Conservation (phyloP, 257 asterid species). For the Galeopsis tetrahit region DNA sequence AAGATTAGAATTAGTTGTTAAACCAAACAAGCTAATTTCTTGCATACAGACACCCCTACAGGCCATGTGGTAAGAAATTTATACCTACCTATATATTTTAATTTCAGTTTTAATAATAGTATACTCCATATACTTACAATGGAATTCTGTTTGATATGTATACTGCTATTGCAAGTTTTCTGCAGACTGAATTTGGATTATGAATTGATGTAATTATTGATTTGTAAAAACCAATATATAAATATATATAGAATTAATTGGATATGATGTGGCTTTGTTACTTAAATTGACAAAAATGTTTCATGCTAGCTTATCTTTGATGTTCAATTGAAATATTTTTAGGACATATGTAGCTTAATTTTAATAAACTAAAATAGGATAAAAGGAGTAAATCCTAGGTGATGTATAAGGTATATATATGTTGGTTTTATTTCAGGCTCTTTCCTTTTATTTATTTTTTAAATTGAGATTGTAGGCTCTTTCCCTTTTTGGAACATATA, state of each 20-base stretch:
- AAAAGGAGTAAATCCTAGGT: not conserved
- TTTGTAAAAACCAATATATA: slow-evolving; percentile 1
- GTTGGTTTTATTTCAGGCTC: not conserved
- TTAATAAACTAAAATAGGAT: not conserved
- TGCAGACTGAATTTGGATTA: not conserved
- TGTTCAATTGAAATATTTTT: not conserved
- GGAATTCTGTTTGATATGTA: not conserved
- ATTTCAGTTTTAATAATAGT: not conserved
- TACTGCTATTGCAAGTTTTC: not conserved
- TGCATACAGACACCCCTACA: not conserved
- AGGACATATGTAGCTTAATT: not conserved
- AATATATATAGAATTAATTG: not conserved
- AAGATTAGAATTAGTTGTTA: slow-evolving; percentile 26
- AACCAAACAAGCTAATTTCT: not conserved
- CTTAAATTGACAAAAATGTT: too few species aligned
- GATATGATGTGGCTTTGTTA: too few species aligned
- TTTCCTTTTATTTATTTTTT: not conserved
- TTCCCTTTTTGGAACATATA: not conserved
- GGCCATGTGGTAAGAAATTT: slow-evolving; percentile 30
- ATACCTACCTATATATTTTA: not conserved
- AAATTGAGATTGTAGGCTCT: not conserved
- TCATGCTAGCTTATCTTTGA: not conserved
- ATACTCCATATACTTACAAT: not conserved
- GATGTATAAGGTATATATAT: not conserved
- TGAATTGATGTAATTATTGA: not conserved